These are phyloP conservation scores for Clarireedia paspali DNA, from an alignment of 2,329 filamentous ascomycete species.

Conservation along the genomic window DNA sequence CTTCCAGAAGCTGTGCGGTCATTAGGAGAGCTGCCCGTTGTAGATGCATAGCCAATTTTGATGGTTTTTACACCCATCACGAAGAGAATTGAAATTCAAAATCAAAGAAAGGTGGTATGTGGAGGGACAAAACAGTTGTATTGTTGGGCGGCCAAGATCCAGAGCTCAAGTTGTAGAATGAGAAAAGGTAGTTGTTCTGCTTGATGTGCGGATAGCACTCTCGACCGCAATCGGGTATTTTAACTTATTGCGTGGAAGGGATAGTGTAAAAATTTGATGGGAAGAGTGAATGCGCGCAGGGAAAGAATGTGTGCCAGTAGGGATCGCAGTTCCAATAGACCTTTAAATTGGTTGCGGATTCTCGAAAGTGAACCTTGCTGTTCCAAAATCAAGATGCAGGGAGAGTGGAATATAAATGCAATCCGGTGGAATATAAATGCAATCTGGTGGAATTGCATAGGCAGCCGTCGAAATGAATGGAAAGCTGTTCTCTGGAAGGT, in stretches of 20 bases:
- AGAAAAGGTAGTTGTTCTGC: too few species aligned
- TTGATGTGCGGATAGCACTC: too few species aligned
- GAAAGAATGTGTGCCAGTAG: not conserved
- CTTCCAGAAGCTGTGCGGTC: constrained; percentile 5
- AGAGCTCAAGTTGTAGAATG: too few species aligned
- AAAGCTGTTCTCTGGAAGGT: too few species aligned
- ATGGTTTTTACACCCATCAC: constrained; percentile 18
- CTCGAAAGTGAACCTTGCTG: not conserved
- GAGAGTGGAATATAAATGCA: not conserved
- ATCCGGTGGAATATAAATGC: not conserved
- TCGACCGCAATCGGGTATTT: not conserved
- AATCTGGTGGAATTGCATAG: not conserved
- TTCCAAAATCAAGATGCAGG: not conserved
- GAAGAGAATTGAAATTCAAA: not conserved
- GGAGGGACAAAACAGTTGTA: not conserved
- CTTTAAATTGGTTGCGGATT: too few species aligned
- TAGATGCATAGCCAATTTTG: constrained; percentile 24
- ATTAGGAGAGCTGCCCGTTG: constrained; percentile 3
- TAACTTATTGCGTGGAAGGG: not conserved
- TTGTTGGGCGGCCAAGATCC: not conserved
- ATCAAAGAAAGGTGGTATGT: not conserved
- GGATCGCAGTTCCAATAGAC: not conserved
- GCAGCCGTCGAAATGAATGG: too few species aligned
- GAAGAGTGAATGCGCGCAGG: not conserved
- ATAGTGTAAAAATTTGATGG: not conserved